Evolutionary conservation across 441 rosid genomes (phyloP).

Genomic region (Viola pubescens): DNA sequence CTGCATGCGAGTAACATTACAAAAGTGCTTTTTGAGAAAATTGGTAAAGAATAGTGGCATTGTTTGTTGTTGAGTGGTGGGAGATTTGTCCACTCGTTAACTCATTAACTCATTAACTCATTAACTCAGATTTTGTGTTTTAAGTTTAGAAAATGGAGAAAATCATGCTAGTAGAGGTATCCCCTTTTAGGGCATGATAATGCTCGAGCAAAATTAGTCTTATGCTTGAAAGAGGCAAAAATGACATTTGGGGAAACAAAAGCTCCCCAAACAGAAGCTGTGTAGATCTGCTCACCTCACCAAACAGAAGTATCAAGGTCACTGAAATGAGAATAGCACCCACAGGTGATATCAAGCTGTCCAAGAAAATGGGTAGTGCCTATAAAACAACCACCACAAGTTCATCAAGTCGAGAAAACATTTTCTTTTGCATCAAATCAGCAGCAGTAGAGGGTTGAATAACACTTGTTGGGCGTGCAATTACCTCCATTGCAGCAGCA

Average conservation of each 20-base stretch:
- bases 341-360: constrained; percentile 40
- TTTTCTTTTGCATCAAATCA: not conserved
- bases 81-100: no score
- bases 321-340: constrained; percentile 60
- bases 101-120: no score
- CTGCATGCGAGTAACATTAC: constrained; percentile 22
- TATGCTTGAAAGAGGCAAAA: no score
- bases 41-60: no score
- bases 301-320: constrained; percentile 53
- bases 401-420: not conserved
- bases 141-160: no score
- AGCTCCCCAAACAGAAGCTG: not conserved
- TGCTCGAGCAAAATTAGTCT: no score
- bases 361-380: constrained; percentile 64
- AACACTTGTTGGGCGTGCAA: not conserved
- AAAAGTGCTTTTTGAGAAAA: no score
- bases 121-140: no score
- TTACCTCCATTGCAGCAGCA: constrained; percentile 73
- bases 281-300: constrained; percentile 43
- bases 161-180: no score
- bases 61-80: no score
- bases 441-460: not conserved
- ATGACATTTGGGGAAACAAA: no score
- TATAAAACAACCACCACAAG: constrained; percentile 9
- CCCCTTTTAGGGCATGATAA: no score